Conservation (phyloP, 495 filamentous ascomycete genomes). For the Xylaria nigripes region DNA sequence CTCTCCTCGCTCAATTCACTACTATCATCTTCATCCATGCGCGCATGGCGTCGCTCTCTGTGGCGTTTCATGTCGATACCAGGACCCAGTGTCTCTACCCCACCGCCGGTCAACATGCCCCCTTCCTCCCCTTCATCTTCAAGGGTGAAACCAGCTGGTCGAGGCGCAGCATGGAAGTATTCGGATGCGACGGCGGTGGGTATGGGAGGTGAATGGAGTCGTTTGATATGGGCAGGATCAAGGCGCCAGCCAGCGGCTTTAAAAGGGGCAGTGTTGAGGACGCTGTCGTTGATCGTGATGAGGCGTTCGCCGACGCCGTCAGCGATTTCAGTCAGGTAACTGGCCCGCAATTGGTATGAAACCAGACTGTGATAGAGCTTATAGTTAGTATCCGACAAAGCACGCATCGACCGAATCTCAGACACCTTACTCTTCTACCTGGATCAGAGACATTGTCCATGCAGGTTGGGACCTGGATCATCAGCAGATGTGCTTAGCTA, state of each 20-base stretch:
- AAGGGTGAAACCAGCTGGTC: slow-evolving; percentile 43
- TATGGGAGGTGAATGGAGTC: slow-evolving; percentile 93
- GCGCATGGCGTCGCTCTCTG: slow-evolving; percentile 54
- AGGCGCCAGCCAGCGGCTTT: slow-evolving; percentile 88
- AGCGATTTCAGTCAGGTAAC: slow-evolving; percentile 81
- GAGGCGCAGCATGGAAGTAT: slow-evolving; percentile 71
- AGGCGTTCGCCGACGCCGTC: slow-evolving; percentile 95
- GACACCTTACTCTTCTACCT: slow-evolving; percentile 83
- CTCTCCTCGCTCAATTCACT: slow-evolving; percentile 95
- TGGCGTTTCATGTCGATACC: slow-evolving; percentile 48
- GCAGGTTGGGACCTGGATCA: not conserved
- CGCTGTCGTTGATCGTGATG: slow-evolving; percentile 81
- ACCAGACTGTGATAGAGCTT: slow-evolving; percentile 56
- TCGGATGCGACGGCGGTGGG: slow-evolving; percentile 83
- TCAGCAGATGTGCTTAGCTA: slow-evolving; percentile 1
- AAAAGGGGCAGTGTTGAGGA: slow-evolving; percentile 91
- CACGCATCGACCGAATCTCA: slow-evolving; percentile 6
- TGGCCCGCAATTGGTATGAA: slow-evolving; percentile 84
- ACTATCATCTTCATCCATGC: slow-evolving; percentile 92
- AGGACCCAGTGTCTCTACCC: slow-evolving; percentile 65
- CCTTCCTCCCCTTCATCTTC: slow-evolving; percentile 78
- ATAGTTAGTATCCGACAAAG: slow-evolving; percentile 3
- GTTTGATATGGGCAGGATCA: slow-evolving; percentile 68
- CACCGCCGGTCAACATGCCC: slow-evolving; percentile 66
- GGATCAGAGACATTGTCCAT: slow-evolving; percentile 74